Evolutionary conservation across 106 monocot species (phyloP), one percentile per base, ranked within the genome.

Genomic region (Allium fistulosum): DNA sequence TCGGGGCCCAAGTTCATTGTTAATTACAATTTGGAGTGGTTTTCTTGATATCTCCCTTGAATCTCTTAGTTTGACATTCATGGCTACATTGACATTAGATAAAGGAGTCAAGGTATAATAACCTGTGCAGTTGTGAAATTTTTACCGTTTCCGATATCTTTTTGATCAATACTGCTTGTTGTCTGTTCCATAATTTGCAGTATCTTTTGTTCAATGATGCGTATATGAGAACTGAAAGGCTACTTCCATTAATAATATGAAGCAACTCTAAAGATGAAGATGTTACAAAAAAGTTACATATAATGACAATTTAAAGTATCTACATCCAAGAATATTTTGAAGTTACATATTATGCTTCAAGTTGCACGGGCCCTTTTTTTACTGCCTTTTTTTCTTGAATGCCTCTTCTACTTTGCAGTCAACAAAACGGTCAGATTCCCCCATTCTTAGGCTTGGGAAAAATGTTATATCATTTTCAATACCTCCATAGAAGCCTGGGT

Each of bases 11-110:
- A 92, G 96, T 22, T 80, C 75, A 61, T 48, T 97, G 61, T 80
- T 81, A 28, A 88, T 97, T 49, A 80, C 82, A 47, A 80, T 97
- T 2, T 97, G 96, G 96, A 97, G 92, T 77, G 92, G 88, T 14
- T 92, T 92, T 81, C 88, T 89, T 72, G 84, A 90, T 81, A 97
- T 97, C 53, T 71, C 82, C 69, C 84, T 97, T 15, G 89, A 97
- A 60, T 89, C 86, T 72, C 88, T 97, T 65, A 99, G 82, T 69
- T 79, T 99, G 65, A 92, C 87, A 51, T 62, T 97, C 66, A 83
- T 72, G 47, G 77, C 86, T 51, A 90, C 97, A 53, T 90, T 56
- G 69, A 87, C 56, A 73, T 76, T 62, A 6, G 97, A 99, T 79
- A 92, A 92, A 82, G 87, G 82, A 76, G 72, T 92, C 22, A 87